Conservation (phyloP, 441 rosid genomes). For the Pelargonium australe region DNA sequence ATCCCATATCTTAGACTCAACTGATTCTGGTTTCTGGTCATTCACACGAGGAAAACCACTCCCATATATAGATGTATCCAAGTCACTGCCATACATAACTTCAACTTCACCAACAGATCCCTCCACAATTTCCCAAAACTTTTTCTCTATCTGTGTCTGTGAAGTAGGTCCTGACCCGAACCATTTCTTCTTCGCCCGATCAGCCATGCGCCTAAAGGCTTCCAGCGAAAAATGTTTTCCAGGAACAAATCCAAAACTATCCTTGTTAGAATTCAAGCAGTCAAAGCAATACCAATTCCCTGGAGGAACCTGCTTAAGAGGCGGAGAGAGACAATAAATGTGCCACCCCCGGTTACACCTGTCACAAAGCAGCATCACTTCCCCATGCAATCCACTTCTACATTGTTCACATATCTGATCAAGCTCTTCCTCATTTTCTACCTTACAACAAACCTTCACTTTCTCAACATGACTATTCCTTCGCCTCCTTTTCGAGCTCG, state of each 20-base stretch:
- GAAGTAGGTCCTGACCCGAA: constrained; percentile 66
- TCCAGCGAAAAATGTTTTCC: constrained; percentile 59
- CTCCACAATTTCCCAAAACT: constrained; percentile 95
- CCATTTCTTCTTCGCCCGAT: constrained; percentile 84
- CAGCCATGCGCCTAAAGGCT: constrained; percentile 83
- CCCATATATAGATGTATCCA: constrained; percentile 84
- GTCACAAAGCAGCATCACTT: constrained; percentile 95
- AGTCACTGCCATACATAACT: constrained; percentile 93
- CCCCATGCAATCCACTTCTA: constrained; percentile 78
- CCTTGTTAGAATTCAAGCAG: constrained; percentile 85
- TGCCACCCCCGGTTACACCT: constrained; percentile 98
- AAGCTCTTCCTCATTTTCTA: constrained; percentile 36
- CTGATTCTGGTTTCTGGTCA: constrained; percentile 64
- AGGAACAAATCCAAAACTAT: constrained; percentile 89
- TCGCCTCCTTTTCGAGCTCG: constrained; percentile 53
- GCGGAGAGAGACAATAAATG: constrained; percentile 85
- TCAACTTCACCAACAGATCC: constrained; percentile 83
- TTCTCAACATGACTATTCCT: constrained; percentile 34
- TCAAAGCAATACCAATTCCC: constrained; percentile 98
- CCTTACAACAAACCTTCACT: constrained; percentile 33
- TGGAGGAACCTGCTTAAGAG: constrained; percentile 70
- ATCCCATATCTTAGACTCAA: constrained; percentile 61
- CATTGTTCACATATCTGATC: constrained; percentile 92
- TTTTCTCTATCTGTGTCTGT: constrained; percentile 70
- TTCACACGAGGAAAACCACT: constrained; percentile 82